A percentile compares a stretch with the other conserved stretches of the same genome.
These are phyloP conservation scores for Kurtzmaniella quercitrusa DNA, from an alignment of 1,139 yeast species.

Conservation along the genomic window DNA sequence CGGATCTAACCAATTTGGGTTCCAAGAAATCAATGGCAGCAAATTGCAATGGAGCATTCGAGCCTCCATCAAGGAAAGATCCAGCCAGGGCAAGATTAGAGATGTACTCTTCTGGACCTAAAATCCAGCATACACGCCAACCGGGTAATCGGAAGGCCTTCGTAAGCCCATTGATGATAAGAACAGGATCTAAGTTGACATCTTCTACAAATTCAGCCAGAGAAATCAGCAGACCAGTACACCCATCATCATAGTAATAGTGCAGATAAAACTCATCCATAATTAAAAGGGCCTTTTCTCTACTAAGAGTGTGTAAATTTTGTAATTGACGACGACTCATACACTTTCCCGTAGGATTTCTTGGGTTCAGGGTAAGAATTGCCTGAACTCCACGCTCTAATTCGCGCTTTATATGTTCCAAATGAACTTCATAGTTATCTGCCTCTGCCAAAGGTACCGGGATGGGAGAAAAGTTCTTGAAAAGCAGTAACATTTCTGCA, in stretches of 20 bases:
- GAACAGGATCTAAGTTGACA: slow-evolving; percentile 59
- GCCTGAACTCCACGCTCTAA: slow-evolving; percentile 62
- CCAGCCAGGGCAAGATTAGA: slow-evolving; percentile 60
- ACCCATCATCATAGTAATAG: slow-evolving; percentile 57
- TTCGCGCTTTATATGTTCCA: slow-evolving; percentile 53
- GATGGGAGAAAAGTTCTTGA: slow-evolving; percentile 64
- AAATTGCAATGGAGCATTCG: slow-evolving; percentile 62
- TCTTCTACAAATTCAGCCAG: slow-evolving; percentile 55
- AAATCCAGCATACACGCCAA: slow-evolving; percentile 67
- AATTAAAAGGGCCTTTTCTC: slow-evolving; percentile 53
- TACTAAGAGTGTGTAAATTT: slow-evolving; percentile 53
- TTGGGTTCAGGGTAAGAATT: slow-evolving; percentile 57
- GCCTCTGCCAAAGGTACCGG: slow-evolving; percentile 62
- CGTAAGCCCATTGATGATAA: slow-evolving; percentile 61
- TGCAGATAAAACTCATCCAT: slow-evolving; percentile 70
- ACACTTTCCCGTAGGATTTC: slow-evolving; percentile 65
- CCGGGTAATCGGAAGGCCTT: slow-evolving; percentile 67
- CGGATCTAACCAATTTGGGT: slow-evolving; percentile 47
- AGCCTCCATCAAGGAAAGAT: slow-evolving; percentile 62
- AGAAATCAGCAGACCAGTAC: slow-evolving; percentile 53
- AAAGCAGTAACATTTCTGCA: slow-evolving; percentile 66
- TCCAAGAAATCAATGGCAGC: slow-evolving; percentile 58
- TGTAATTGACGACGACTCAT: slow-evolving; percentile 49
- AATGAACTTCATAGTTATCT: slow-evolving; percentile 58
- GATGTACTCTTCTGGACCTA: slow-evolving; percentile 64